Evolutionary conservation across 164 flowering plant species (phyloP).

Genomic region (Euptelea pleiosperma): DNA sequence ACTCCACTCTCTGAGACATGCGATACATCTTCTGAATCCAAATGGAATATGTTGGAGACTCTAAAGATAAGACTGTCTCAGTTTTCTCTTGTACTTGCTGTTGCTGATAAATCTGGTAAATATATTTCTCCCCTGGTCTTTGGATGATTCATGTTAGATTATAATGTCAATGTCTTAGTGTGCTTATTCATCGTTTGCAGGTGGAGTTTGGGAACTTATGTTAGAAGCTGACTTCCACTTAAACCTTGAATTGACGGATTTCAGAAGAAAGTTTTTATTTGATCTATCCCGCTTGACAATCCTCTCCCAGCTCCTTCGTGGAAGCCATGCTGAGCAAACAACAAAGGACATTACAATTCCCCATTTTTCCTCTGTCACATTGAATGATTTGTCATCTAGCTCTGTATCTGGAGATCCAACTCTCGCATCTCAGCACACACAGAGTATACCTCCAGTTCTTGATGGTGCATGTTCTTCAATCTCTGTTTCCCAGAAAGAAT

Average conservation of each 20-base stretch:
- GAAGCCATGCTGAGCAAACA: constrained; percentile 19
- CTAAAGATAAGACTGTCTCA: constrained; percentile 40
- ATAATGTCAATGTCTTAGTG: background rate
- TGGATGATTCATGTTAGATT: background rate
- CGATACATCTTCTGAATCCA: constrained; percentile 14
- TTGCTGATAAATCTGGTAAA: constrained; percentile 57
- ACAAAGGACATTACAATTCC: constrained; percentile 31
- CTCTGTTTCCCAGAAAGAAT: constrained; percentile 18
- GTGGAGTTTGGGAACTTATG: constrained; percentile 51
- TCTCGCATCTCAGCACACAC: constrained; percentile 11
- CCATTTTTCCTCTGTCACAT: constrained; percentile 37
- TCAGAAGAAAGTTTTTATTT: constrained; percentile 35
- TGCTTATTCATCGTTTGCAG: constrained; percentile 36
- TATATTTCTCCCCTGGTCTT: constrained; percentile 8
- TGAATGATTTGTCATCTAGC: constrained; percentile 22
- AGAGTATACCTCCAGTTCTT: constrained; percentile 17
- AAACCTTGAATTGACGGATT: constrained; percentile 34
- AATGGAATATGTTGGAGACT: constrained; percentile 32
- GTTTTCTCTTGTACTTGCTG: constrained; percentile 46
- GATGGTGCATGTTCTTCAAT: constrained; percentile 34
- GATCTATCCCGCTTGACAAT: constrained; percentile 51
- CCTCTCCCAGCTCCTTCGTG: constrained; percentile 38
- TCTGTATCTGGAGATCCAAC: constrained; percentile 27
- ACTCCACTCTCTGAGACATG: constrained; percentile 8
- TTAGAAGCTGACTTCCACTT: constrained; percentile 43